Evolutionary conservation across 225 moss, liverwort and hornwort species (phyloP), one percentile per base, ranked within the genome.

Genomic region (Physcomitrium patens): DNA sequence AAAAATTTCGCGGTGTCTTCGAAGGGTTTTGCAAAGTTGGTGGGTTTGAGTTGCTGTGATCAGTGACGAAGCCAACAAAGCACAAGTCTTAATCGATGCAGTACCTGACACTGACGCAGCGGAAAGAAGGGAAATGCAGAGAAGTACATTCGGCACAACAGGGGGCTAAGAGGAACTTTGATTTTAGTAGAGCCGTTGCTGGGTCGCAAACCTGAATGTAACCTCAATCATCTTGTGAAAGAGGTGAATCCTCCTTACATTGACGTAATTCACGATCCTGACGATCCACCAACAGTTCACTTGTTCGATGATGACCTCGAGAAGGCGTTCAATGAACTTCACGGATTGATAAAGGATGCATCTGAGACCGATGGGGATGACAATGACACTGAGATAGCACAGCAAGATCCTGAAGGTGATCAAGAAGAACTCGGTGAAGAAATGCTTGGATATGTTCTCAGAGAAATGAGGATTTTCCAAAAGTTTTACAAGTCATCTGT

Each of bases 221-320:
- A 75, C 28, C 82, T 99, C 0, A 91, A 95, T 46, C 97, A 99
- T 66, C 80, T 99, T 0, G 93, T 99, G 3, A 93, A 88, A 59
- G 94, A 99, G 81, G 81, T 94, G 67, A 94, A 99, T 63, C 94
- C 97, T 3, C 93, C 94, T 10, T 99, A 83, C 95, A 24, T 1
- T 12, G 94, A 99, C 65, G 97, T 94, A 10, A 90, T 99, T 49
- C 94, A 94, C 18, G 97, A 99, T 79, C 80, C 94, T 63, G 94
- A 99, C 55, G 97, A 99, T 65, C 86, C 97, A 1, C 85, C 94
- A 61, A 93, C 97, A 24, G 90, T 99, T 24, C 94, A 99, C 42
- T 68, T 99, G 58, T 93, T 91, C 8, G 85, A 90, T 55, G 80
- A 69, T 12, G 75, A 75, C 17, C 76, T 90, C 22, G 93, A 90